Conservation (phyloP, 1,284 basidiomycete genomes). For the Tilletia walkeri region DNA sequence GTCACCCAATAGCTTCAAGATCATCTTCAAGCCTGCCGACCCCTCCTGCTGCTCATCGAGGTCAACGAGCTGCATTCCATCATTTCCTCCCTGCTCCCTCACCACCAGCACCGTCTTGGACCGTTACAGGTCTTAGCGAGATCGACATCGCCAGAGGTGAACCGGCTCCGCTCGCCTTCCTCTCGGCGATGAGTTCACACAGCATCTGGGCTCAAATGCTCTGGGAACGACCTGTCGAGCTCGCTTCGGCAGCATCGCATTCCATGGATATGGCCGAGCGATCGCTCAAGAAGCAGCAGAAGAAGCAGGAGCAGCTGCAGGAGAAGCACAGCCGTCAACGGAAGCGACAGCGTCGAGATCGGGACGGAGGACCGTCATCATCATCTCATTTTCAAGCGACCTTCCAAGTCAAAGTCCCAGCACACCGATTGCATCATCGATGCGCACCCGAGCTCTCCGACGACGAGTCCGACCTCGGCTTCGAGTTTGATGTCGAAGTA, state of each 20-base stretch:
- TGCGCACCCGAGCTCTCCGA: not conserved
- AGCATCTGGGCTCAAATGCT: slow-evolving; percentile 1
- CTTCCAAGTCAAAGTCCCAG: no score
- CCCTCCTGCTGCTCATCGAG: no score
- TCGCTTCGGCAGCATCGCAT: no score
- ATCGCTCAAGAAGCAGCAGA: no score
- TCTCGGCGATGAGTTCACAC: not conserved
- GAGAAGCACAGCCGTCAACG: no score
- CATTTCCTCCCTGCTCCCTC: not conserved
- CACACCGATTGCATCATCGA: no score
- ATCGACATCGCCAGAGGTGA: not conserved
- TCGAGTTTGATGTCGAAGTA: not conserved
- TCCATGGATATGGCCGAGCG: no score
- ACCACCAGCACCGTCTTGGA: not conserved
- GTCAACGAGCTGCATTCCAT: no score
- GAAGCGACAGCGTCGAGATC: no score
- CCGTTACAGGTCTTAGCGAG: not conserved
- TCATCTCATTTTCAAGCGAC: no score
- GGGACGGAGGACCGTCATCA: no score
- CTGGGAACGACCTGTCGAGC: not conserved
- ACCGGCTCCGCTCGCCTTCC: not conserved
- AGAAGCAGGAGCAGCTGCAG: no score
- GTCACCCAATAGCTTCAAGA: not conserved
- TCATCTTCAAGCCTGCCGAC: not conserved
- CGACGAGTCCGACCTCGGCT: slow-evolving; percentile 7